Conservation (phyloP, 257 asterid species). For the Gentiana macrophylla region DNA sequence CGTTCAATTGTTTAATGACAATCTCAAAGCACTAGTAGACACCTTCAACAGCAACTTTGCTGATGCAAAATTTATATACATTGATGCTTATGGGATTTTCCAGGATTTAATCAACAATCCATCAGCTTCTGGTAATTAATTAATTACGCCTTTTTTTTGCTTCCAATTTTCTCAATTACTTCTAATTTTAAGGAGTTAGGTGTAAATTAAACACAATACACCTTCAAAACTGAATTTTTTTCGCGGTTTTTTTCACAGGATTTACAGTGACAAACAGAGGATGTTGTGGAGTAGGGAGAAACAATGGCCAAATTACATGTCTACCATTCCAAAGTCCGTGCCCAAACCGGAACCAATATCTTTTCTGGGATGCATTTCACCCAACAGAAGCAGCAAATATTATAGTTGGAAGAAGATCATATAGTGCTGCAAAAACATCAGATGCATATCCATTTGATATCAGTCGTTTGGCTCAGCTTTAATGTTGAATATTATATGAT, state of each 20-base stretch:
- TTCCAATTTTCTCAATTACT: no score
- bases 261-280: conserved; percentile 28
- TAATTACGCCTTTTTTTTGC: no score
- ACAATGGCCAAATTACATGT: conserved; percentile 92
- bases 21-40: conserved; percentile 48
- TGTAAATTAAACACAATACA: no score
- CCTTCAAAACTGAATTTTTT: no score
- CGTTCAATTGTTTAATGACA: conserved; percentile 53
- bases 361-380: conserved; percentile 95
- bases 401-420: conserved; percentile 69
- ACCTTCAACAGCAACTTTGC: conserved; percentile 47
- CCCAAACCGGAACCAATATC: conserved; percentile 42
- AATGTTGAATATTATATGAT: background rate
- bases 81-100: conserved; percentile 73
- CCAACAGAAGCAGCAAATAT: conserved; percentile 73
- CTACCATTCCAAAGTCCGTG: conserved; percentile 69
- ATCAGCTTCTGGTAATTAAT: conserved; percentile 43
- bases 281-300: conserved; percentile 93
- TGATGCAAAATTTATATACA: conserved; percentile 57
- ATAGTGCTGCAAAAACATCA: conserved; percentile 45
- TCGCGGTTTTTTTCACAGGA: no score
- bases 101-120: conserved; percentile 70
- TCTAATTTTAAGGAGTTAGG: no score
- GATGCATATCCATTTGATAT: conserved; percentile 84
- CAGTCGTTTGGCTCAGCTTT: conserved; percentile 61